Conservation (phyloP, 805 yeast species). For the Candida nitratophila region DNA sequence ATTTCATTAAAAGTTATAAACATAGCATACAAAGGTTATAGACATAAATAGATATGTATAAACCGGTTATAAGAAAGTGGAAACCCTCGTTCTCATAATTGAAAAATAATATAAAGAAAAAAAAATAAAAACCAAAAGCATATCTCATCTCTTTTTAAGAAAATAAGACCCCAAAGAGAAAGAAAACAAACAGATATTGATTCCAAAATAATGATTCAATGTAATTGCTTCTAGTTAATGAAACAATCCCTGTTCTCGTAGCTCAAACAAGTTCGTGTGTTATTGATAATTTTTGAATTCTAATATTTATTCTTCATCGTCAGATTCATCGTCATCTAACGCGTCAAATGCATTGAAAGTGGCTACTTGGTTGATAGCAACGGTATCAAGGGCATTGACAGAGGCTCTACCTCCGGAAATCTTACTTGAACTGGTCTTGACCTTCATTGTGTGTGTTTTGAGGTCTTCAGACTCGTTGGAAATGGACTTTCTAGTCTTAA, state of each 20-base stretch:
- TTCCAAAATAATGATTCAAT: background rate
- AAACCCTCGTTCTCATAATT: too few species aligned
- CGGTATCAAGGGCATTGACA: constrained; percentile 63
- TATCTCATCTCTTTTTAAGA: background rate
- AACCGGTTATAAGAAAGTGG: background rate
- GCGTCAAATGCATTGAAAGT: constrained; percentile 81
- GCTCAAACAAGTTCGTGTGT: too few species aligned
- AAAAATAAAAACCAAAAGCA: background rate
- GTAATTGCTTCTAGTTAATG: too few species aligned
- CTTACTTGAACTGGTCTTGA: constrained; percentile 67
- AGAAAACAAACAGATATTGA: background rate
- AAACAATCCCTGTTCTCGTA: too few species aligned
- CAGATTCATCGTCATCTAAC: constrained; percentile 52
- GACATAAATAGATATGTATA: background rate
- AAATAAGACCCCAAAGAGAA: background rate
- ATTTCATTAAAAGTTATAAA: background rate
- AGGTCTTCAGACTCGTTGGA: constrained; percentile 42
- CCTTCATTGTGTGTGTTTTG: constrained; percentile 45
- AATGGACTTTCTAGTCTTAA: constrained; percentile 35
- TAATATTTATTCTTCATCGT: constrained; percentile 22
- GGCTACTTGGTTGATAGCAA: constrained; percentile 58
- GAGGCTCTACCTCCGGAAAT: constrained; percentile 64
- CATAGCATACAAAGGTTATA: background rate
- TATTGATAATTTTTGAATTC: constrained; percentile 4
- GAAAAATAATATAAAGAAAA: too few species aligned